Evolutionary conservation across 1,284 basidiomycete species (phyloP), one percentile per base, ranked within the genome.

Genomic region (Testicularia cyperi): DNA sequence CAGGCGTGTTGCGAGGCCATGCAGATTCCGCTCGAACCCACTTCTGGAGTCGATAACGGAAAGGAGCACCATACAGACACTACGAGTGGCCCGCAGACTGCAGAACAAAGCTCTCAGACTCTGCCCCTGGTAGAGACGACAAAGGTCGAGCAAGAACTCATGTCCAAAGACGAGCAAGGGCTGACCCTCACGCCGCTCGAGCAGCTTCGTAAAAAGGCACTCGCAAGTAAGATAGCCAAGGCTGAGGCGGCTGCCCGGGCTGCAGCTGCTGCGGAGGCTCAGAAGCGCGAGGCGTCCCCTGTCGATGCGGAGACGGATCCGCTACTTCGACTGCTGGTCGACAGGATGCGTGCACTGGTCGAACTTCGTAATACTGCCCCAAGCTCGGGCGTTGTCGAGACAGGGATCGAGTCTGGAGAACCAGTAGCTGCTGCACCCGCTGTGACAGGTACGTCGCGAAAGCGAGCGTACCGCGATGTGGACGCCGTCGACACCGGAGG

Each of bases 381-480:
- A n/a, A n/a, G n/a, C n/a, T n/a, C n/a, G n/a, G n/a, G n/a, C n/a
- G n/a, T n/a, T n/a, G n/a, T n/a, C n/a, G n/a, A n/a, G n/a, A n/a
- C n/a, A n/a, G n/a, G n/a, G n/a, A n/a, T n/a, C n/a, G n/a, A n/a
- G 12, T 21, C 18, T 12, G 38, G 30, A 12, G n/a, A 18, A 19
- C 22, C 29, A 13, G 15, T 8, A 8, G 25, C 26, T 4, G 30
- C 22, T 2, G 4, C 26, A 21, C 5, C 44, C 3, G 14, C 29
- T n/a, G 25, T 45, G 5, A 16, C 44, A 26, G 32, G 27, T 13
- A 21, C 40, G 5, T 42, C 47, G 5, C 30, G 44, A 19, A 62
- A 62, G 44, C 47, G 58, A 27, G 8, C 47, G 1, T 62, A 62
- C 19, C 52, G 42, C 5, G 58, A 62, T 16, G 42, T 62, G 1